A percentile compares a stretch with the other conserved stretches of the same genome.
Conservation (phyloP, 768 basidiomycete species). For the Russula emetica region DNA sequence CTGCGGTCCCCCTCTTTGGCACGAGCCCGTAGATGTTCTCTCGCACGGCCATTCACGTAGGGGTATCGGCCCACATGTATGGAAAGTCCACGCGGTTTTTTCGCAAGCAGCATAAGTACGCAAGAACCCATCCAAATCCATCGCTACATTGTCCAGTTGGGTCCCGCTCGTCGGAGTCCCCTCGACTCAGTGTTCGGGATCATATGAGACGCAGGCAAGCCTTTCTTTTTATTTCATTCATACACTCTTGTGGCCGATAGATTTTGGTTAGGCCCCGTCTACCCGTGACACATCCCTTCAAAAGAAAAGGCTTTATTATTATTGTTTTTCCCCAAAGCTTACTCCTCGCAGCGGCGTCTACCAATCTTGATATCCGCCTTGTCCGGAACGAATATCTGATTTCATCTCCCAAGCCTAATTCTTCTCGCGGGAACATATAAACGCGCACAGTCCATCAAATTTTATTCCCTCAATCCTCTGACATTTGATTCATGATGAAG, state of each 20-base stretch:
- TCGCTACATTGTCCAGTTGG: neutral
- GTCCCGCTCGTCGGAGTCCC: neutral
- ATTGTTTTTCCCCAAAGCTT: slow-evolving; percentile 13
- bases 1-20: slow-evolving; percentile 15
- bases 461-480: slow-evolving; percentile 6
- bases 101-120: neutral
- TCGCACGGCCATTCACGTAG: neutral
- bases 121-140: slow-evolving; percentile 4
- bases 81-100: neutral
- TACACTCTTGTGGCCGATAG: slow-evolving; percentile 12
- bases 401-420: slow-evolving; percentile 22
- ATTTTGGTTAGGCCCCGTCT: slow-evolving; percentile 6
- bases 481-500: slow-evolving; percentile 13
- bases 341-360: slow-evolving; percentile 15
- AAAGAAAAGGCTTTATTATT: slow-evolving; percentile 16
- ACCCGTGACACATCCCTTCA: slow-evolving; percentile 10
- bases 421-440: slow-evolving; percentile 25
- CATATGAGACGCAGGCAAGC: neutral
- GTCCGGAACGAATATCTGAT: slow-evolving; percentile 22
- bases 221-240: neutral
- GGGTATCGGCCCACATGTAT: neutral
- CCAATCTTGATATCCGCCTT: slow-evolving; percentile 23
- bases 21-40: neutral
- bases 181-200: neutral
- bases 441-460: slow-evolving; percentile 3